These are phyloP conservation scores for Fusarium gaditjirri DNA, from an alignment of 2,329 filamentous ascomycete genomes.

Conservation along the genomic window DNA sequence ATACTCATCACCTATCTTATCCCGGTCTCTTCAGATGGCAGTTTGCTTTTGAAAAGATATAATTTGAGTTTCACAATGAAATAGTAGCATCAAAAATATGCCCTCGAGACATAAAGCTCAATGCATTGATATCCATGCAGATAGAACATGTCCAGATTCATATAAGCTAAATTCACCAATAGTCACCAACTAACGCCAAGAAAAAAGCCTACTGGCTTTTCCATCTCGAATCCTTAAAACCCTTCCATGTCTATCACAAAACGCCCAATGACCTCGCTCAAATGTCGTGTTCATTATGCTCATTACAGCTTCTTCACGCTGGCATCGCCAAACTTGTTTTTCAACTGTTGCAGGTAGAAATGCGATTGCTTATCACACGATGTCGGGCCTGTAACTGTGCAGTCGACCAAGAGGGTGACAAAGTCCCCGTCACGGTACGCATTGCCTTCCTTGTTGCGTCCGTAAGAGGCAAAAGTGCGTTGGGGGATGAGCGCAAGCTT, in stretches of 20 bases:
- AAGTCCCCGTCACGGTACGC: conserved; percentile 87
- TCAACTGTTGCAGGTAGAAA: conserved; percentile 60
- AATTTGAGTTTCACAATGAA: neutral
- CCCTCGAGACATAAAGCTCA: neutral
- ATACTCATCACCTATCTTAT: neutral
- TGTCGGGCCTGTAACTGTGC: conserved; percentile 65
- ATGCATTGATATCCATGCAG: neutral
- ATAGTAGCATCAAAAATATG: neutral
- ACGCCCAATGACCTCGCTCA: conserved; percentile 28
- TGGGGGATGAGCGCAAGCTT: conserved; percentile 93
- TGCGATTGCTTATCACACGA: conserved; percentile 79
- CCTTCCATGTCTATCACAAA: conserved; percentile 27
- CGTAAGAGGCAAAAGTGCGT: conserved; percentile 83
- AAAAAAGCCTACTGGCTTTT: conserved; percentile 12
- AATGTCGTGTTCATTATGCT: conserved; percentile 29
- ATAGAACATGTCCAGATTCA: conserved; percentile 9
- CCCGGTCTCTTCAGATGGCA: neutral
- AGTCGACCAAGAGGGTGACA: conserved; percentile 80
- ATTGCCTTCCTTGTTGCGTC: conserved; percentile 63
- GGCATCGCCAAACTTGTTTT: conserved; percentile 49
- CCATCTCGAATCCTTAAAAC: conserved; percentile 8
- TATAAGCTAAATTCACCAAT: conserved; percentile 13
- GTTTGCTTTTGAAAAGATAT: neutral
- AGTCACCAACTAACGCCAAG: conserved; percentile 29
- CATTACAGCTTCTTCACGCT: neutral